These are phyloP conservation scores for Aureobasidium subglaciale DNA, from an alignment of 2,329 filamentous ascomycete species.

Conservation along the genomic window DNA sequence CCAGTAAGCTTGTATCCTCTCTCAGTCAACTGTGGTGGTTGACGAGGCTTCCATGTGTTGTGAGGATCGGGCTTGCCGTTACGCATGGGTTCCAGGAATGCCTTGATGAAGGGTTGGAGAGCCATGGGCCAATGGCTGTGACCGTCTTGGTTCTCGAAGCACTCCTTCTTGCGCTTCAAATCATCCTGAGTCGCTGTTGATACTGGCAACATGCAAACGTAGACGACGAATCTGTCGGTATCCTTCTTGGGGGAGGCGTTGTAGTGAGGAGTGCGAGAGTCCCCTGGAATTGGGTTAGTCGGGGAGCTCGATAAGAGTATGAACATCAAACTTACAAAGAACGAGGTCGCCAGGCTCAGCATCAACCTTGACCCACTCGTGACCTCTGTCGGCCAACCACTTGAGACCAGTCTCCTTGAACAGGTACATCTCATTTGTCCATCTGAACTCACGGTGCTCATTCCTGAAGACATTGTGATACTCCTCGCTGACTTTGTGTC, in stretches of 20 bases:
- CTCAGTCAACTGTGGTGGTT: constrained; percentile 33
- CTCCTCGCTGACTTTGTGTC: constrained; percentile 27
- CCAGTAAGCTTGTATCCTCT: constrained; percentile 39
- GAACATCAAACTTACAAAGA: constrained; percentile 5
- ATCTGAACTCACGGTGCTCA: constrained; percentile 5
- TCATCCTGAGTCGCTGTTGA: constrained; percentile 13
- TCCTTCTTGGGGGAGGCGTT: constrained; percentile 23
- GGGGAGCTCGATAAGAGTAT: not conserved
- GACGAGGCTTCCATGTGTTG: constrained; percentile 31
- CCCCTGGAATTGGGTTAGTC: constrained; percentile 17
- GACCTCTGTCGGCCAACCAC: constrained; percentile 20
- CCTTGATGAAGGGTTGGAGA: constrained; percentile 14
- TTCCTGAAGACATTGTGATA: constrained; percentile 26
- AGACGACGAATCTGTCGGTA: constrained; percentile 23
- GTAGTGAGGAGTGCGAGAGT: constrained; percentile 24
- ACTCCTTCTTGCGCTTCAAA: constrained; percentile 13
- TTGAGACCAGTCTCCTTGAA: constrained; percentile 25
- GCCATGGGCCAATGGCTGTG: constrained; percentile 16
- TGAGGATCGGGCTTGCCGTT: constrained; percentile 24
- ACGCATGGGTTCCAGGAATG: constrained; percentile 17
- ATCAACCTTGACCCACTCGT: constrained; percentile 18
- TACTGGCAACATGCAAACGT: constrained; percentile 22
- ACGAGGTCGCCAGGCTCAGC: constrained; percentile 19
- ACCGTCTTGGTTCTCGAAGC: constrained; percentile 10
- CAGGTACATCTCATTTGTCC: constrained; percentile 26